Conservation (phyloP, 1,284 basidiomycete genomes). For the Chiua sp. region DNA sequence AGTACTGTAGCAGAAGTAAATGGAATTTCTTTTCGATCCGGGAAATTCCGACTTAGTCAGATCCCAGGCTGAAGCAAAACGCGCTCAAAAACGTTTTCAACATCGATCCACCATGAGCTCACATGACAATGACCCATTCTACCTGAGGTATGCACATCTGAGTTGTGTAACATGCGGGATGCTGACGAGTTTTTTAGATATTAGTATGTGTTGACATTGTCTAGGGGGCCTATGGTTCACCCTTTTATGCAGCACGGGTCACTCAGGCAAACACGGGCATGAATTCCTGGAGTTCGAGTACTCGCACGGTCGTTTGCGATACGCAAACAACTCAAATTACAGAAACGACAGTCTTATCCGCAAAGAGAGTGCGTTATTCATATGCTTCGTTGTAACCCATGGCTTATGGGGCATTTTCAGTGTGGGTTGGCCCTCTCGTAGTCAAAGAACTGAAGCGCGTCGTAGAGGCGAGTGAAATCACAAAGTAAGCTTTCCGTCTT, state of each 20-base stretch:
- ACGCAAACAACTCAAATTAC: slow-evolving; percentile 99
- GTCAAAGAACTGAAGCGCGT: slow-evolving; percentile 95
- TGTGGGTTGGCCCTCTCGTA: slow-evolving; percentile 93
- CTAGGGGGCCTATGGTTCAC: not conserved
- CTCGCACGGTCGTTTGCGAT: slow-evolving; percentile 93
- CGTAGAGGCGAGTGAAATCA: slow-evolving; percentile 94
- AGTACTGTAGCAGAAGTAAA: not conserved
- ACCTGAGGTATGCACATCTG: slow-evolving; percentile 68
- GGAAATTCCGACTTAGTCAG: slow-evolving; percentile 10
- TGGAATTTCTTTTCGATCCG: slow-evolving; percentile 12
- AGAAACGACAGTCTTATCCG: slow-evolving; percentile 96
- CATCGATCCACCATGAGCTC: slow-evolving; percentile 48
- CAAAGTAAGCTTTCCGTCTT: slow-evolving; percentile 67
- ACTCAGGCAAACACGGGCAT: slow-evolving; percentile 95
- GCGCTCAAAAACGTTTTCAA: slow-evolving; percentile 13
- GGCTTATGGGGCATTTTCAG: slow-evolving; percentile 47
- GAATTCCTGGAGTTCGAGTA: slow-evolving; percentile 99
- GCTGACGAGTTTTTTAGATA: slow-evolving; percentile 60
- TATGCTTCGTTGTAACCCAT: not conserved
- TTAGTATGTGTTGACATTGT: slow-evolving; percentile 62
- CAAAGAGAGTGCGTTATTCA: slow-evolving; percentile 87
- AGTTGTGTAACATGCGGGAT: not conserved
- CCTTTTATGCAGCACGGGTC: slow-evolving; percentile 73
- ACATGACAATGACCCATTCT: slow-evolving; percentile 76
- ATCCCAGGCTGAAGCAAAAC: not conserved